Base-by-base conservation (phyloP, 1,284 basidiomycete species). In the Melampsora larici-populina region DNA sequence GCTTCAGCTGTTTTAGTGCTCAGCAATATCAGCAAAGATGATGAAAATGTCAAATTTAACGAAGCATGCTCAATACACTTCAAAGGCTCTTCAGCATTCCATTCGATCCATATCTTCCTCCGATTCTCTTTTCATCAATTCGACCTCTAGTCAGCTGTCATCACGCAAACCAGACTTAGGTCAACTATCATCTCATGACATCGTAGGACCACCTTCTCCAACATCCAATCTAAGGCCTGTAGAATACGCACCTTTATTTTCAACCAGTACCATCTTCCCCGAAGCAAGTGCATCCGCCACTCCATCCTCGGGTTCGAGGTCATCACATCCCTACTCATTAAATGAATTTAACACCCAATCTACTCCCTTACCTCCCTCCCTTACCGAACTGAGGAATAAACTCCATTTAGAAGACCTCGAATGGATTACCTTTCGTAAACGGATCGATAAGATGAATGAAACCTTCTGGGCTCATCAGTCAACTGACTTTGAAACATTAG, bases 201-300 rank as follows among this genome's bases (percentile, higher is more conserved):
- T 60, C 31, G 79, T 82, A 64, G 81, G 81, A 13, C 80, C 81
- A 11, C 81, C 81, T 1, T 82, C 81, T 58, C 79, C 81, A 3
- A 79, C 81, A 9, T 81, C 81, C 29, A 82, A 82, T 76, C 79
- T 82, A 24, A 80, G 81, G 0, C 81, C 81, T 4, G 80, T 81
- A 13, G 80, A 81, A 74, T 82, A 82, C 73, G 79, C 81, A 3
- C 78, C 81, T 0, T 62, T 80, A 6, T 82, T 82, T 72, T 79
- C 80, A 1, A 70, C 2, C 21, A 11, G n/a, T 24, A 48, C 69
- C 2, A 70, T 80, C 2, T 78, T 78, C 36, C 9, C 70, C 40
- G 51, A 40, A 24, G 1, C 64, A 4, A 46, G 58, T 4, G n/a
- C 46, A 13, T 31, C 78, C n/a, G 18, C 70, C 29, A 63, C 77